These are phyloP conservation scores for Fusarium setosum DNA, from an alignment of 2,329 filamentous ascomycete species.

Conservation along the genomic window DNA sequence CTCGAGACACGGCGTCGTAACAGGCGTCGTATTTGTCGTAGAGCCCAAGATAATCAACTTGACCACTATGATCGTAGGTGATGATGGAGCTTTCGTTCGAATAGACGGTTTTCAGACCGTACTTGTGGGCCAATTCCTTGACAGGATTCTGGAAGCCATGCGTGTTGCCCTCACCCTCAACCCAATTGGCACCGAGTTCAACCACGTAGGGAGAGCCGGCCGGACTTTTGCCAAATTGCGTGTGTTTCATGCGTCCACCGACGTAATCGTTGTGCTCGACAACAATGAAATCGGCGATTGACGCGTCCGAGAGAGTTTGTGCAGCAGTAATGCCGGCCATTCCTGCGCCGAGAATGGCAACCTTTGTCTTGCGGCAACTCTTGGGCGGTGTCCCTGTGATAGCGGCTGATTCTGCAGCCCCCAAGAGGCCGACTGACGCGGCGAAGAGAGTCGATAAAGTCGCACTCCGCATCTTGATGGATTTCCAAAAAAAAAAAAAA, in stretches of 20 bases:
- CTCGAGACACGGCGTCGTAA: constrained; percentile 57
- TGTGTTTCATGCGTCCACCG: constrained; percentile 70
- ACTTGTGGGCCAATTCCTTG: constrained; percentile 71
- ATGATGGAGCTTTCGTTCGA: constrained; percentile 69
- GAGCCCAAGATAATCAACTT: constrained; percentile 60
- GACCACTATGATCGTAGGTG: constrained; percentile 70
- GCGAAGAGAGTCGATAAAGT: no score
- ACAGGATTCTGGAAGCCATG: constrained; percentile 71
- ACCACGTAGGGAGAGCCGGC: constrained; percentile 67
- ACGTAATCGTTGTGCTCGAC: constrained; percentile 72
- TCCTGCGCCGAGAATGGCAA: constrained; percentile 63
- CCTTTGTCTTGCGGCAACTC: constrained; percentile 47
- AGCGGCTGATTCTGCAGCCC: no score
- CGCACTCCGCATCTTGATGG: no score
- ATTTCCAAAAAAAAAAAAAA: no score
- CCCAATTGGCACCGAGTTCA: constrained; percentile 77
- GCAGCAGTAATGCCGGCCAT: constrained; percentile 73
- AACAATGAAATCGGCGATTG: constrained; percentile 72
- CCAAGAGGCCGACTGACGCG: no score
- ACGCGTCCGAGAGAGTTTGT: constrained; percentile 70
- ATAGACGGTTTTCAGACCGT: constrained; percentile 64
- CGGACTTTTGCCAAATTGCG: constrained; percentile 62
- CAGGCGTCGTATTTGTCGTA: constrained; percentile 62
- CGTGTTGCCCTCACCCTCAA: constrained; percentile 40
- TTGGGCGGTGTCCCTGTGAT: no score